Conservation (phyloP, 805 yeast species). For the Vanderwaltozyma verrucispora region DNA sequence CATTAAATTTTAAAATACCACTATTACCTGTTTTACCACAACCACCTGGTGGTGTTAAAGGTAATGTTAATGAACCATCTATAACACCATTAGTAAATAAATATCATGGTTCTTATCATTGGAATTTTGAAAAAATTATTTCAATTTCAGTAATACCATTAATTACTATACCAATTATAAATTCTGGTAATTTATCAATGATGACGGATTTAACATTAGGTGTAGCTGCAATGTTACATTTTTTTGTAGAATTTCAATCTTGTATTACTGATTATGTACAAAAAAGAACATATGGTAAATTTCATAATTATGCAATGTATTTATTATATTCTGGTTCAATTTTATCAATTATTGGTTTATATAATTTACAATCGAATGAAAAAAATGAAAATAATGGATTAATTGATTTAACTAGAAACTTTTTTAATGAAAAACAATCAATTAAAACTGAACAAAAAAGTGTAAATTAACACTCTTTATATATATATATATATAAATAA, state of each 20-base stretch:
- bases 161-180: slow-evolving; percentile 60
- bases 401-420: slow-evolving; percentile 30
- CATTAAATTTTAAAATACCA: slow-evolving; percentile 23
- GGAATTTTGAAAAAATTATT: slow-evolving; percentile 78
- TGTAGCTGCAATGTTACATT: slow-evolving; percentile 58
- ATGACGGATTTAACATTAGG: slow-evolving; percentile 64
- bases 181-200: slow-evolving; percentile 51
- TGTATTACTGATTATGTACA: slow-evolving; percentile 94
- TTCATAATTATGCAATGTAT: slow-evolving; percentile 59
- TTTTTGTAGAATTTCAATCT: slow-evolving; percentile 77
- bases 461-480: neutral
- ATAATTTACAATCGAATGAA: slow-evolving; percentile 30
- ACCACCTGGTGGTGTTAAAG: slow-evolving; percentile 84
- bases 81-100: slow-evolving; percentile 51
- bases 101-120: slow-evolving; percentile 79
- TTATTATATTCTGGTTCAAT: slow-evolving; percentile 64
- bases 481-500: too few relatives aligned
- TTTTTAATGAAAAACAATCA: neutral
- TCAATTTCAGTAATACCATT: slow-evolving; percentile 70
- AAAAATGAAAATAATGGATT: slow-evolving; percentile 57
- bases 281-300: slow-evolving; percentile 66
- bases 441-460: neutral
- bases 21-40: slow-evolving; percentile 56
- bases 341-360: slow-evolving; percentile 67
- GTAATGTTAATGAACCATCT: slow-evolving; percentile 89